A percentile compares a stretch with the other conserved stretches of the same genome.
phyloP scores from a whole-genome alignment of 305 asterid species.

The Solanum hybrid region DNA sequence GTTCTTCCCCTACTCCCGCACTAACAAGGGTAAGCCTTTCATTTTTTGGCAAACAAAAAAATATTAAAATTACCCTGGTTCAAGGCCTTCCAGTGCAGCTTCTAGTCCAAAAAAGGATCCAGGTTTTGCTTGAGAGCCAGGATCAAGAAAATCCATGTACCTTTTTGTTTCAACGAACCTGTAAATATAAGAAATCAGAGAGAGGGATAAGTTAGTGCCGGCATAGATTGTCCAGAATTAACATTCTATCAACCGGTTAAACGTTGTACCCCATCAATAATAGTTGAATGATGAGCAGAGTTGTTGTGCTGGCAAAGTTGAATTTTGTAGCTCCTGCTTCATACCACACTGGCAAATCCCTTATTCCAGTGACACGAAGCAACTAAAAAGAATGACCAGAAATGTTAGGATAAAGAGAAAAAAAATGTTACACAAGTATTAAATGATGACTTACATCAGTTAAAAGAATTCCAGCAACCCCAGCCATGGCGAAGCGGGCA shows the following conservation, averaged over 20 bases:
- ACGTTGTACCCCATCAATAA: slow-evolving; percentile 72
- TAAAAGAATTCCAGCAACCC: slow-evolving; percentile 79
- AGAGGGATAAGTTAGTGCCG: not conserved
- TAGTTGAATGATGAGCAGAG: slow-evolving; percentile 30
- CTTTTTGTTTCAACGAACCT: slow-evolving; percentile 82
- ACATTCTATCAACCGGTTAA: not conserved
- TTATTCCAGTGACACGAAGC: slow-evolving; percentile 65
- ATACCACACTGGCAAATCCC: slow-evolving; percentile 79
- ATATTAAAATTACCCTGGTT: slow-evolving; percentile 50
- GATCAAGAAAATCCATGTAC: slow-evolving; percentile 69
- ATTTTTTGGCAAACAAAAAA: not conserved
- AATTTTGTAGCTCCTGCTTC: slow-evolving; percentile 90
- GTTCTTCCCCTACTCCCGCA: not conserved
- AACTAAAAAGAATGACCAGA: slow-evolving; percentile 34
- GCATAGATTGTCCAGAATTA: not conserved
- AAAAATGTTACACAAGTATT: not conserved
- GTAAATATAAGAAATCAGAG: slow-evolving; percentile 5
- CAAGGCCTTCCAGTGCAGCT: slow-evolving; percentile 71
- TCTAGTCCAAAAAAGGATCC: slow-evolving; percentile 20
- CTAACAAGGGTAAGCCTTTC: not conserved
- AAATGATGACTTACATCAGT: slow-evolving; percentile 50
- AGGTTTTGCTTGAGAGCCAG: slow-evolving; percentile 74
- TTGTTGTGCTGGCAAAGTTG: slow-evolving; percentile 54
- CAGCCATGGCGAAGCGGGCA: slow-evolving; percentile 94
- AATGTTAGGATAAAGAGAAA: not conserved